Evolutionary conservation across 495 filamentous ascomycete species (phyloP).

Genomic region (Penicillium pancosmium): DNA sequence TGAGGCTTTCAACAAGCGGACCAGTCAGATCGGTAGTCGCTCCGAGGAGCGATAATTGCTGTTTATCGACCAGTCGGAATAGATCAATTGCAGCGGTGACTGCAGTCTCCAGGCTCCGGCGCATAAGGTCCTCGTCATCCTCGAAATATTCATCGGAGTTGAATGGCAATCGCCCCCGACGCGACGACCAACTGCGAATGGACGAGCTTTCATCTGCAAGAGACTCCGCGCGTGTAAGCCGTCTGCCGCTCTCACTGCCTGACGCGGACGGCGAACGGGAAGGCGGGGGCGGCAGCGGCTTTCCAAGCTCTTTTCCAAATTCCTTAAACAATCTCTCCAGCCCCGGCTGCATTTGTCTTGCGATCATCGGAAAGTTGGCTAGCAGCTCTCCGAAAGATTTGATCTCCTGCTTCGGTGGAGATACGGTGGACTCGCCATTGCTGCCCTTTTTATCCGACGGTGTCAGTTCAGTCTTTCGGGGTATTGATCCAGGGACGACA

Average conservation of each 20-base stretch:
- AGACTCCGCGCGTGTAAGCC: constrained; percentile 26
- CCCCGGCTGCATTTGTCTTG: constrained; percentile 92
- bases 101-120: constrained; percentile 82
- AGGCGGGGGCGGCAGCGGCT: constrained; percentile 77
- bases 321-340: constrained; percentile 89
- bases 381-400: constrained; percentile 88
- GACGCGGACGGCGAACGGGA: constrained; percentile 55
- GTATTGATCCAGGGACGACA: constrained; percentile 49
- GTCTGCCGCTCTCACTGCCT: constrained; percentile 31
- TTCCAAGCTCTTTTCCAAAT: constrained; percentile 83
- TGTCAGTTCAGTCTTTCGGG: constrained; percentile 24
- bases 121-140: constrained; percentile 86
- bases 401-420: constrained; percentile 81
- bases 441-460: constrained; percentile 34
- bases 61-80: constrained; percentile 93
- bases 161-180: constrained; percentile 45
- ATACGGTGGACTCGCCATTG: constrained; percentile 36
- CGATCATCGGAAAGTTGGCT: constrained; percentile 93
- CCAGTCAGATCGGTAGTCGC: constrained; percentile 94
- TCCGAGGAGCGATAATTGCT: constrained; percentile 88
- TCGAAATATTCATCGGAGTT: constrained; percentile 60
- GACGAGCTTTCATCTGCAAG: constrained; percentile 38
- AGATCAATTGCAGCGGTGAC: constrained; percentile 93
- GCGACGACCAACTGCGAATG: constrained; percentile 40
- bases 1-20: constrained; percentile 85